Evolutionary conservation across 1,284 basidiomycete species (phyloP).

Genomic region (Xanthoconium separans): DNA sequence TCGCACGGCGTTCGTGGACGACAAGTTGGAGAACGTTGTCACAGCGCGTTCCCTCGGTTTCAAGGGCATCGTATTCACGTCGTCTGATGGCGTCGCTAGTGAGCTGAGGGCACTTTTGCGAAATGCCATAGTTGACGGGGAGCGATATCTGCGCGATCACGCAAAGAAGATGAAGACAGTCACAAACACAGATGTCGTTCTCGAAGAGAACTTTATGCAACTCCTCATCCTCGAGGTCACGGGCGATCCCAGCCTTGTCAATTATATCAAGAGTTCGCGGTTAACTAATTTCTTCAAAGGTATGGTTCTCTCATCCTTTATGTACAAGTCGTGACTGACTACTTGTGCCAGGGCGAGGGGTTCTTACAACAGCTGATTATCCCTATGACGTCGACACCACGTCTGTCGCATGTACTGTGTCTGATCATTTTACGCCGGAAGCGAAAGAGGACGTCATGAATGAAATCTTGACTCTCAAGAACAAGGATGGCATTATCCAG

Average conservation of each 20-base stretch:
- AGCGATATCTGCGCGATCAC: constrained; percentile 13
- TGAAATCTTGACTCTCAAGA: constrained; percentile 21
- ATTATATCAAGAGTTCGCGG: constrained; percentile 21
- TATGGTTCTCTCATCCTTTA: not conserved
- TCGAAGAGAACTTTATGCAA: constrained; percentile 25
- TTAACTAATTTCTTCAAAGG: constrained; percentile 25
- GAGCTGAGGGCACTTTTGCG: constrained; percentile 21
- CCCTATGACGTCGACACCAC: constrained; percentile 24
- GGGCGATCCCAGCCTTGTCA: constrained; percentile 15
- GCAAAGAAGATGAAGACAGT: constrained; percentile 22
- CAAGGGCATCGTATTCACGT: constrained; percentile 24
- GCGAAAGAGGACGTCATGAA: constrained; percentile 26
- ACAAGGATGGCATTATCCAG: constrained; percentile 19
- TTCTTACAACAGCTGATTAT: constrained; percentile 12
- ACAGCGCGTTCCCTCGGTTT: constrained; percentile 22
- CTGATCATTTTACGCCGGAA: constrained; percentile 11
- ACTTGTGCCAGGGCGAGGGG: constrained; percentile 3
- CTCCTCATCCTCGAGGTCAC: constrained; percentile 24
- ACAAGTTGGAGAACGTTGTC: constrained; percentile 23
- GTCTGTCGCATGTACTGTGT: constrained; percentile 21
- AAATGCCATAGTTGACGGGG: constrained; percentile 18
- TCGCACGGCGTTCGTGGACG: constrained; percentile 24
- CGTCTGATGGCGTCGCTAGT: constrained; percentile 13
- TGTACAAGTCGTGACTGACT: not conserved
- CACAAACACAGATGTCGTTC: constrained; percentile 12